Base-by-base conservation (phyloP, 2,329 filamentous ascomycete genomes). In the Colletotrichum sp. region DNA sequence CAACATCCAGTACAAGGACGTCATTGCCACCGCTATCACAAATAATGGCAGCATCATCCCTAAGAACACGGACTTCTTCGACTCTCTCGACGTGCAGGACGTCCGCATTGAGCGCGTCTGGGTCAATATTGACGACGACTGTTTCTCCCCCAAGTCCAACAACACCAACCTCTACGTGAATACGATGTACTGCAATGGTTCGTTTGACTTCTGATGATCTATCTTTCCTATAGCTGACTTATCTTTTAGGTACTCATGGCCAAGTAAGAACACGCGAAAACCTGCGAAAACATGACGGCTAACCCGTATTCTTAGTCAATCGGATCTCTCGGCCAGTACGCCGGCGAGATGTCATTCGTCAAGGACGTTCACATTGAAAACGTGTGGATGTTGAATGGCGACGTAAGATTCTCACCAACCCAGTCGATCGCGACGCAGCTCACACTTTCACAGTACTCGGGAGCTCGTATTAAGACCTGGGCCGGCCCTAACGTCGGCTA, bases 51-150 rank as follows among this genome's bases (percentile, higher is more conserved):
- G 85, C 60, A 80, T 84, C 9, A 83, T 88, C 2, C 89, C 91
- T 6, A 91, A 91, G 80, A 93, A 93, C 81, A 92, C 90, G 0
- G 91, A 93, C 77, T 92, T 92, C 57, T 92, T 92, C 81, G 91
- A 93, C 83, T 89, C 90, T 0, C 84, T 90, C 70, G 92, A 92
- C 70, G 88, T 91, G 36, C 87, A 91, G 68, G 87, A 87, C 0
- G 81, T 93, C 9, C 88, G 82, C 0, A 88, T 91, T 22, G 87
- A 87, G 72, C 86, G 89, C 30, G 84, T 86, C 3, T 88, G 86
- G 81, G 86, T 90, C 28, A 88, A 91, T 69, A 88, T 89, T 57
- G 89, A 89, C n/a, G 89, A 92, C 75, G 91, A 92, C 81, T 92
- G 90, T 81, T 91, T 92, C 83, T 91, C 89, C 2, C 89, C 90